phyloP scores from a whole-genome alignment of 108 stramenopile species.

The Phaeodactylum tricornutum region DNA sequence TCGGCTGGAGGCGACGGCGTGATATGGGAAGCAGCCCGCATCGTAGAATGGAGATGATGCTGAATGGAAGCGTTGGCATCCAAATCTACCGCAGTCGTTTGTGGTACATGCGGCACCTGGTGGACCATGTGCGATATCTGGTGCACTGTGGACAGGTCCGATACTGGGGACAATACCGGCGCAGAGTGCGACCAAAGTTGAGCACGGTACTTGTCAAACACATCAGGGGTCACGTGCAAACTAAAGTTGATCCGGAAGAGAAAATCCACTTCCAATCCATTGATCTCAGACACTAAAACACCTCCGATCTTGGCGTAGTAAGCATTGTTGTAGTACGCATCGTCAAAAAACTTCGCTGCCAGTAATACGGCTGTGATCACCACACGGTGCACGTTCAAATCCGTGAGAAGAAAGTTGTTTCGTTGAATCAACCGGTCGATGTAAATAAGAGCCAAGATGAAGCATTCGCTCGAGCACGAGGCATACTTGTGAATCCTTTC shows the following conservation, averaged over 20 bases:
- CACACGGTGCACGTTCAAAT: slow-evolving; percentile 95
- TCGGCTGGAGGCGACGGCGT: slow-evolving; percentile 2
- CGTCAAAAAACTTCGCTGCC: slow-evolving; percentile 98
- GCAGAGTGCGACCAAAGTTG: slow-evolving; percentile 61
- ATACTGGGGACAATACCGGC: too few species aligned
- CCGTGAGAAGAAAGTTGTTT: slow-evolving; percentile 87
- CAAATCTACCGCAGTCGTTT: too few species aligned
- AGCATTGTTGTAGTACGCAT: slow-evolving; percentile 98
- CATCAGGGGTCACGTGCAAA: slow-evolving; percentile 80
- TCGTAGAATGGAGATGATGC: too few species aligned
- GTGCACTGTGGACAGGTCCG: too few species aligned
- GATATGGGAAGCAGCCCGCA: too few species aligned
- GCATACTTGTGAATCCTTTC: slow-evolving; percentile 92
- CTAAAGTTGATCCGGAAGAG: slow-evolving; percentile 93
- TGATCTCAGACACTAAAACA: slow-evolving; percentile 81
- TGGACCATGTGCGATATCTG: too few species aligned
- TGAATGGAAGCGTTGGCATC: too few species aligned
- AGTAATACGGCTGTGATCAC: slow-evolving; percentile 91
- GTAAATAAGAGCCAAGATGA: slow-evolving; percentile 95
- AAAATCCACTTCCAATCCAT: slow-evolving; percentile 92
- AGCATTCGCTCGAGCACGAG: slow-evolving; percentile 93
- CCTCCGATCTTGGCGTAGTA: slow-evolving; percentile 96
- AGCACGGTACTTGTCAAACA: slow-evolving; percentile 75
- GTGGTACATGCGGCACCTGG: too few species aligned
- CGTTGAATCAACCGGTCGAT: slow-evolving; percentile 95